A percentile compares a stretch with the other conserved stretches of the same genome.
phyloP scores from a whole-genome alignment of 192 early-diverging fungal species.

The Helicostylum pulchrum region DNA sequence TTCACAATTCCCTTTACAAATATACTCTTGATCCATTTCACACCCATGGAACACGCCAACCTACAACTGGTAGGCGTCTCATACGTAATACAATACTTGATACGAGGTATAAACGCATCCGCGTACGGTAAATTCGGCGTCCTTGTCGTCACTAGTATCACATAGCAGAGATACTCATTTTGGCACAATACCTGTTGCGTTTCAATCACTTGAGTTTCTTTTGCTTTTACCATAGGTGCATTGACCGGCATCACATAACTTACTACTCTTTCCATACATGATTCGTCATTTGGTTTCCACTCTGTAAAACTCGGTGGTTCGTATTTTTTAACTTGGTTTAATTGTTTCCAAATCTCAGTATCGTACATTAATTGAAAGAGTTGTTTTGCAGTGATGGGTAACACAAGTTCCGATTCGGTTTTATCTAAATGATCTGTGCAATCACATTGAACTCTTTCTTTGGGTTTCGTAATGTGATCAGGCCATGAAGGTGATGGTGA shows the following conservation, averaged over 20 bases:
- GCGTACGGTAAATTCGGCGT: slow-evolving; percentile 65
- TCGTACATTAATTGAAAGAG: not conserved
- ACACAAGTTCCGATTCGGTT: slow-evolving; percentile 46
- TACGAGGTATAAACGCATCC: slow-evolving; percentile 62
- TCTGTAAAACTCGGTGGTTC: not conserved
- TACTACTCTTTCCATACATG: slow-evolving; percentile 36
- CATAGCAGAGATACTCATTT: slow-evolving; percentile 55
- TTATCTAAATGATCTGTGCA: slow-evolving; percentile 70
- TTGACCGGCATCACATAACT: slow-evolving; percentile 69
- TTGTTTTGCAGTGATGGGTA: slow-evolving; percentile 34
- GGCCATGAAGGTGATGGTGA: slow-evolving; percentile 25
- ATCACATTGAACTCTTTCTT: slow-evolving; percentile 49
- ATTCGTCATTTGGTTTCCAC: slow-evolving; percentile 8
- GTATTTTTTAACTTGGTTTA: not conserved
- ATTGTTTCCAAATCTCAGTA: not conserved
- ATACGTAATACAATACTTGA: slow-evolving; percentile 70
- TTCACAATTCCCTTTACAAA: slow-evolving; percentile 70
- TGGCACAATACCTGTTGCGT: slow-evolving; percentile 52
- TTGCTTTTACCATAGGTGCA: slow-evolving; percentile 73
- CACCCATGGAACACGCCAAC: slow-evolving; percentile 49
- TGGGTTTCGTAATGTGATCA: slow-evolving; percentile 38
- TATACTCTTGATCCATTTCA: slow-evolving; percentile 66
- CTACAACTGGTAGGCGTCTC: slow-evolving; percentile 46
- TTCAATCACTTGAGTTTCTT: slow-evolving; percentile 63
- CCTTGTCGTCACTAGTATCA: slow-evolving; percentile 39